phyloP scores from a whole-genome alignment of 2,329 filamentous ascomycete genomes.

The Fusarium sp. region DNA sequence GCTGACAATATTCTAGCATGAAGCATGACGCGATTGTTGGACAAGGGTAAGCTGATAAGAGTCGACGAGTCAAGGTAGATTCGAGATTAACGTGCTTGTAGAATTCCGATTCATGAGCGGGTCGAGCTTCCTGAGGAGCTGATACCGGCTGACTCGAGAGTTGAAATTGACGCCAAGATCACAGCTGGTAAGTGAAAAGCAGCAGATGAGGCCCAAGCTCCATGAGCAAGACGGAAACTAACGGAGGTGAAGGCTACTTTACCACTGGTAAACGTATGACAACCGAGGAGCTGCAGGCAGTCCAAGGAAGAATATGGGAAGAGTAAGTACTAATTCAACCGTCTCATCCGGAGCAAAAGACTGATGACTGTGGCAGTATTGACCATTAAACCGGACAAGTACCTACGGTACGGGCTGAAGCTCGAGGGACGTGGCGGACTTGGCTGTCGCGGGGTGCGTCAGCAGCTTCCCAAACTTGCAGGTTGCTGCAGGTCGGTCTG shows the following conservation, averaged over 20 bases:
- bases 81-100: constrained; percentile 51
- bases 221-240: constrained; percentile 35
- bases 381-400: constrained; percentile 55
- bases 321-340: constrained; percentile 65
- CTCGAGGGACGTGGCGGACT: constrained; percentile 23
- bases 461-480: constrained; percentile 43
- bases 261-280: constrained; percentile 93
- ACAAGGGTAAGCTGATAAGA: constrained; percentile 73
- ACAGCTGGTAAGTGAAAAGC: constrained; percentile 79
- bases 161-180: constrained; percentile 99
- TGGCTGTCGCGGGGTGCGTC: constrained; percentile 43
- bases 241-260: constrained; percentile 72
- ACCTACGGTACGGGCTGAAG: constrained; percentile 8
- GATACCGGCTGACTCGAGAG: constrained; percentile 93
- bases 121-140: constrained; percentile 93
- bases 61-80: constrained; percentile 8
- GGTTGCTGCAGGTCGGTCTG: constrained; percentile 47
- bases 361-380: constrained; percentile 55
- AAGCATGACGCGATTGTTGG: constrained; percentile 91
- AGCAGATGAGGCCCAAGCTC: constrained; percentile 11
- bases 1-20: constrained; percentile 72
- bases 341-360: constrained; percentile 22
- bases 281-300: constrained; percentile 85
- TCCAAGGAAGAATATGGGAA: constrained; percentile 94
- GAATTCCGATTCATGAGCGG: constrained; percentile 88